Conservation (phyloP, 805 yeast species). For the Pichia nakasei region DNA sequence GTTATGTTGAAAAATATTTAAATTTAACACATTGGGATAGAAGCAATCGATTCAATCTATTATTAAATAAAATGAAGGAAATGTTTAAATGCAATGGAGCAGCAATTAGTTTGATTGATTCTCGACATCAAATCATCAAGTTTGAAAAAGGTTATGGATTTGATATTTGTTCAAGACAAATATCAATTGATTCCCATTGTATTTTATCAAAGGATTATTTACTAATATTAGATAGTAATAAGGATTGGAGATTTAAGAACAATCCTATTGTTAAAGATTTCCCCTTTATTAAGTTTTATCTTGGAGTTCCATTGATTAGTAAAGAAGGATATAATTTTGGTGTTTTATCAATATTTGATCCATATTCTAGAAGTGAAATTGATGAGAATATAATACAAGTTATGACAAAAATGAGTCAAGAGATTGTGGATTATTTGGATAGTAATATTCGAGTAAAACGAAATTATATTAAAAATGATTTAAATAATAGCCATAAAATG, state of each 20-base stretch:
- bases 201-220: slow-evolving; percentile 50
- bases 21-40: slow-evolving; percentile 44
- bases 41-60: slow-evolving; percentile 29
- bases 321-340: slow-evolving; percentile 42
- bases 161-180: slow-evolving; percentile 42
- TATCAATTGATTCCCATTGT: slow-evolving; percentile 64
- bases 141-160: slow-evolving; percentile 39
- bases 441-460: slow-evolving; percentile 1
- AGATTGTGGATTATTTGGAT: slow-evolving; percentile 35
- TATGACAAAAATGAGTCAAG: slow-evolving; percentile 32
- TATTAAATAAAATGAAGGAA: slow-evolving; percentile 31
- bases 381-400: slow-evolving; percentile 26
- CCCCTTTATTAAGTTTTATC: slow-evolving; percentile 54
- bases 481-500: not conserved
- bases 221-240: slow-evolving; percentile 47
- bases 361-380: slow-evolving; percentile 31
- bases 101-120: slow-evolving; percentile 49
- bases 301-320: slow-evolving; percentile 50
- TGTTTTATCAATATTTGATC: slow-evolving; percentile 49
- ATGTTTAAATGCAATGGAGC: slow-evolving; percentile 42
- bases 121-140: slow-evolving; percentile 40
- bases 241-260: slow-evolving; percentile 59
- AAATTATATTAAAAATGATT: not conserved
- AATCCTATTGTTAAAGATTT: slow-evolving; percentile 58
- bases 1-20: slow-evolving; percentile 33